These are phyloP conservation scores for Gaertneriomyces semiglobifer DNA, from an alignment of 192 early-diverging fungal species.

Conservation along the genomic window DNA sequence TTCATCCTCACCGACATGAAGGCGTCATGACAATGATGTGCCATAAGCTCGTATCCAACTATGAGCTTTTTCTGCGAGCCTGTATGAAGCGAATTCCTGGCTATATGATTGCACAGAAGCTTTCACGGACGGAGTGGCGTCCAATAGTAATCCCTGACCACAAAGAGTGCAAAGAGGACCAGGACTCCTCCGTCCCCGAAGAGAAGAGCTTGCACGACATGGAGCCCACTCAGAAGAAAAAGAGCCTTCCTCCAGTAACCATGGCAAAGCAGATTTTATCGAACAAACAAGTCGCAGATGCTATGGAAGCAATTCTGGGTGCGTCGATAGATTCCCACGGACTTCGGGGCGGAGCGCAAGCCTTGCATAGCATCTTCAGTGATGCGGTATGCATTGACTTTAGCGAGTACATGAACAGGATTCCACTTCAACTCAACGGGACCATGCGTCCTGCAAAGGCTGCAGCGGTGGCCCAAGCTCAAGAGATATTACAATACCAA, in stretches of 20 bases:
- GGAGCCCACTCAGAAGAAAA: slow-evolving; percentile 1
- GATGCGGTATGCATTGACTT: slow-evolving; percentile 22
- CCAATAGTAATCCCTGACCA: slow-evolving; percentile 18
- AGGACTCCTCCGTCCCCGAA: slow-evolving; percentile 5
- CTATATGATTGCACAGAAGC: slow-evolving; percentile 22
- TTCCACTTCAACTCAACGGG: too few species aligned
- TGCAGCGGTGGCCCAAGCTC: neutral
- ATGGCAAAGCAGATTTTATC: slow-evolving; percentile 46
- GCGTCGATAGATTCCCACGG: slow-evolving; percentile 63
- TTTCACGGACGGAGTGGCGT: slow-evolving; percentile 30
- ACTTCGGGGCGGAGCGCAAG: slow-evolving; percentile 29
- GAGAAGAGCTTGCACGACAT: neutral
- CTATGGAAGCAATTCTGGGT: slow-evolving; percentile 79
- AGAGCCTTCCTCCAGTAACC: neutral
- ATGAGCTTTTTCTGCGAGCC: slow-evolving; percentile 9
- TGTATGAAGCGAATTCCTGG: slow-evolving; percentile 6
- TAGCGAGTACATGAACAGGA: slow-evolving; percentile 23
- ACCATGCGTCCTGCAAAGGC: neutral
- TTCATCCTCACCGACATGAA: slow-evolving; percentile 54
- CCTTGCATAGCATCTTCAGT: slow-evolving; percentile 32
- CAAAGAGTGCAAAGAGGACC: slow-evolving; percentile 49
- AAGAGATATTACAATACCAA: slow-evolving; percentile 52
- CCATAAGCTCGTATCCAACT: slow-evolving; percentile 21
- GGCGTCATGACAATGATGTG: slow-evolving; percentile 31
- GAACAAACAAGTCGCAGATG: slow-evolving; percentile 82